Evolutionary conservation across 148 eudicot species (phyloP).

Genomic region (Polygonum maritimum): DNA sequence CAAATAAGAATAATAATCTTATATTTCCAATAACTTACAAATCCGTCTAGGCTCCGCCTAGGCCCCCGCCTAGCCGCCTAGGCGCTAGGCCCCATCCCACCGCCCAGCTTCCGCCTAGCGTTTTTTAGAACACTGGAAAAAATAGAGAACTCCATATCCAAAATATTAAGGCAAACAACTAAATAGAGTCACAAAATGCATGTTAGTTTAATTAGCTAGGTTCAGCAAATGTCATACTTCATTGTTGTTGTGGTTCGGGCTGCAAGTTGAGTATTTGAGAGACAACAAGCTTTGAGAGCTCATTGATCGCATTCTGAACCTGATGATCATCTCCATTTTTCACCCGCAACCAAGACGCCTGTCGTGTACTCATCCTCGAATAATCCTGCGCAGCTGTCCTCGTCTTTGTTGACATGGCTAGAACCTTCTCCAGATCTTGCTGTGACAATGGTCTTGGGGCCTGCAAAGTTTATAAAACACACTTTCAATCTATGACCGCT

Average conservation of each 20-base stretch:
- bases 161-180: neutral
- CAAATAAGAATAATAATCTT: no score
- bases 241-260: conserved; percentile 18
- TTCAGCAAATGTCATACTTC: neutral
- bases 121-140: no score
- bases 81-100: no score
- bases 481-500: neutral
- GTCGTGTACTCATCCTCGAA: conserved; percentile 35
- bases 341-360: conserved; percentile 32
- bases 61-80: no score
- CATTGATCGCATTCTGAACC: conserved; percentile 55
- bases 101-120: no score
- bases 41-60: no score
- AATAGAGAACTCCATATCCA: neutral
- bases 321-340: conserved; percentile 44
- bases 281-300: conserved; percentile 58
- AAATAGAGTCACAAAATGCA: neutral
- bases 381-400: conserved; percentile 71
- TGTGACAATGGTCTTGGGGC: conserved; percentile 67
- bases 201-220: neutral
- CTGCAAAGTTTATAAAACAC: conserved; percentile 20
- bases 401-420: conserved; percentile 45
- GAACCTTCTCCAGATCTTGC: conserved; percentile 56
- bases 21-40: no score
- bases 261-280: conserved; percentile 63